Evolutionary conservation across 2,329 filamentous ascomycete genomes (phyloP), one percentile per base, ranked within the genome.

Genomic region (Fusarium nodosum): DNA sequence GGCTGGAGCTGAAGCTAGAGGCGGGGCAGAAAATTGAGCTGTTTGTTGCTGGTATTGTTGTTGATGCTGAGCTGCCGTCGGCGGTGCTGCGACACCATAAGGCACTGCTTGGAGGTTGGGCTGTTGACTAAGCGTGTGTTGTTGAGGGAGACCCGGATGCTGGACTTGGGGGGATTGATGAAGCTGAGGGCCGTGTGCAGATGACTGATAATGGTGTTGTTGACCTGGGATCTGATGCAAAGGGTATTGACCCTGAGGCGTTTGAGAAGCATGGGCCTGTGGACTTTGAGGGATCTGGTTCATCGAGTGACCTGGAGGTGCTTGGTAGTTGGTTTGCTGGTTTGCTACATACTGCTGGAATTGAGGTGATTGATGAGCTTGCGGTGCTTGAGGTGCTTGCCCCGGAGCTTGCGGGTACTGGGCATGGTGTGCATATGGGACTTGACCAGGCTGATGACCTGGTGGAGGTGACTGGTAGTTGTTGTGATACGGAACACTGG

Each of bases 21-120:
- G 59, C 3, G 60, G 66, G 9, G 48, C 39, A 8, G 60, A 47
- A 31, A 72, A 72, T 18, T 68, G 60, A 10, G 66, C 57, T 5
- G 48, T 20, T 30, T 66, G 68, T 24, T 48, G 66, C 16, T 63
- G 60, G 36, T 63, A 63, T 15, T 31, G 48, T 4, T 59, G 47
- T 16, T 38, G 63, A 11, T 66, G 63, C 28, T 54, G 63, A 2
- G 61, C 18, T 26, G 63, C 46, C 9, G 46, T 55, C 5, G 64
- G 66, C 18, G 39, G 42, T 12, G 56, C 34, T 26, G 56, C 50
- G 11, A 72, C 58, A 28, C 59, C 71, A 5, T 73, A 63, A 0
- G 53, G 26, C 1, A 66, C 15, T 10, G 42, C 13, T 11, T 68
- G 69, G 9, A 55, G 54, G 7, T 7, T 39, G 1, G 42, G 36